phyloP scores from a whole-genome alignment of 441 rosid genomes.

The Daphne laureola region DNA sequence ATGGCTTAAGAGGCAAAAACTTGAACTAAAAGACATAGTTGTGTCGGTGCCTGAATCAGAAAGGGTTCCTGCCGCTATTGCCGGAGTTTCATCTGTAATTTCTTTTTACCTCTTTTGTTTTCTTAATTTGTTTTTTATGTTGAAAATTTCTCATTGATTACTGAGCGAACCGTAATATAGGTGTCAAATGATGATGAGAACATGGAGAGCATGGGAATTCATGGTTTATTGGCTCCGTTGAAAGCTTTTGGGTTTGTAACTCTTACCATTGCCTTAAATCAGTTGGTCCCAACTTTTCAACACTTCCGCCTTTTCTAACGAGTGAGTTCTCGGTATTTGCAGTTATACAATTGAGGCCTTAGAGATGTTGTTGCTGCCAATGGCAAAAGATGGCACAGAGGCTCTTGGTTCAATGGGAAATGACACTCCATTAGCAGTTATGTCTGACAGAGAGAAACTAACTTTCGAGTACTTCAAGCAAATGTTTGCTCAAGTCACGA shows the following conservation, averaged over 20 bases:
- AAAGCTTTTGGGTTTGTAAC: constrained; percentile 94
- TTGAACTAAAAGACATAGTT: constrained; percentile 73
- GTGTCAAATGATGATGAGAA: constrained; percentile 66
- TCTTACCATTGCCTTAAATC: not conserved
- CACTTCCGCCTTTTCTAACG: constrained; percentile 11
- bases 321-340: constrained; percentile 20
- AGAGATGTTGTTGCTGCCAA: constrained; percentile 98
- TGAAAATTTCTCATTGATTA: constrained; percentile 6
- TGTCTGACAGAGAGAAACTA: constrained; percentile 89
- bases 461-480: constrained; percentile 98
- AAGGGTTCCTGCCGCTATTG: constrained; percentile 48
- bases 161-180: constrained; percentile 28
- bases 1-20: constrained; percentile 90
- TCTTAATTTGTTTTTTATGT: constrained; percentile 1
- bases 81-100: constrained; percentile 70
- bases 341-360: constrained; percentile 96
- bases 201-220: constrained; percentile 90
- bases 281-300: constrained; percentile 3
- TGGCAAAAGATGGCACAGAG: constrained; percentile 97
- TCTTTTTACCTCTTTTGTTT: not conserved
- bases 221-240: constrained; percentile 85
- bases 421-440: constrained; percentile 96
- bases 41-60: constrained; percentile 62
- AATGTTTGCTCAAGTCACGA: constrained; percentile 99
- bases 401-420: constrained; percentile 99